A percentile compares a stretch with the other conserved stretches of the same genome.
Conservation (phyloP, 2,329 filamentous ascomycete genomes). For the Lasiodiplodia citricola region DNA sequence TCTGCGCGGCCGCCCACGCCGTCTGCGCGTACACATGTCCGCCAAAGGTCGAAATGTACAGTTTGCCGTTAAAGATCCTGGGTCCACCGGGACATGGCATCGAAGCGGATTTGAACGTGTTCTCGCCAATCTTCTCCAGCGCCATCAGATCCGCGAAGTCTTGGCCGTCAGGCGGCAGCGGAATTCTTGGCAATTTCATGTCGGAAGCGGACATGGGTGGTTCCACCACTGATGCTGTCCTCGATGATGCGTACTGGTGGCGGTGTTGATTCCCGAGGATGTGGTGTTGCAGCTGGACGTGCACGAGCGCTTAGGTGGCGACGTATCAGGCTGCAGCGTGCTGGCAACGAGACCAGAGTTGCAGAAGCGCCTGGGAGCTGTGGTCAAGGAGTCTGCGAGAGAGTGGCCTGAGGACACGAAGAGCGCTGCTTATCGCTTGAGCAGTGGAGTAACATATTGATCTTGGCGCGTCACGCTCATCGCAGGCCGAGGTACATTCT, state of each 20-base stretch:
- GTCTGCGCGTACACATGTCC: slow-evolving; percentile 63
- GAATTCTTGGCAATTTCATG: not conserved
- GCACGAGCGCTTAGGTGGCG: not conserved
- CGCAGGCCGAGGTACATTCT: not conserved
- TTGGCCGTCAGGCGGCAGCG: not conserved
- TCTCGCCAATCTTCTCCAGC: slow-evolving; percentile 48
- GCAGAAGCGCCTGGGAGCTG: not conserved
- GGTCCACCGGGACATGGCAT: not conserved
- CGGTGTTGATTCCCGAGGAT: not conserved
- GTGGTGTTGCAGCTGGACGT: not conserved
- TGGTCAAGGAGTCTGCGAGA: not conserved
- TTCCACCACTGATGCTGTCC: too few species aligned
- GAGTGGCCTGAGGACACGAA: not conserved
- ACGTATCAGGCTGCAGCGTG: not conserved
- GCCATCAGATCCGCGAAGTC: slow-evolving; percentile 47
- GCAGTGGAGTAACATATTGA: not conserved
- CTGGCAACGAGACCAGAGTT: not conserved
- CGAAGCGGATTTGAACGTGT: slow-evolving; percentile 42
- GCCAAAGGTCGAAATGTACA: slow-evolving; percentile 55
- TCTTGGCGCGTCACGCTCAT: not conserved
- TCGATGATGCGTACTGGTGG: not conserved
- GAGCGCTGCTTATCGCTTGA: not conserved
- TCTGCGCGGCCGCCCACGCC: slow-evolving; percentile 61
- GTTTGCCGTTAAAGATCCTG: slow-evolving; percentile 36
- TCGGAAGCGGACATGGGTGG: not conserved